These are phyloP conservation scores for Ceratobasidium papillatum DNA, from an alignment of 1,284 basidiomycete genomes.

Conservation along the genomic window DNA sequence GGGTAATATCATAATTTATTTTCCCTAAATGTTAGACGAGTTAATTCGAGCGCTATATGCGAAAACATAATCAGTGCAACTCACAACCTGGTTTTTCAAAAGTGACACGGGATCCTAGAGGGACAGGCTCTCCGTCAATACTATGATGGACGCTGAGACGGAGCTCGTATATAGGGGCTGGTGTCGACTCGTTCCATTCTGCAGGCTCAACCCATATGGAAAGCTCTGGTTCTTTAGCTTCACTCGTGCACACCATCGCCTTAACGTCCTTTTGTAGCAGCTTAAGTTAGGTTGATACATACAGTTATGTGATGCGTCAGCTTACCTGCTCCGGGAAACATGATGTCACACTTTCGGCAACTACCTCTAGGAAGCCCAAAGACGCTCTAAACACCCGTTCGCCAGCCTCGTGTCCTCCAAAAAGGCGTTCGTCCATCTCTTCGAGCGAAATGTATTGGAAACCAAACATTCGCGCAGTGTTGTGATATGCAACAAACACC, in stretches of 20 bases:
- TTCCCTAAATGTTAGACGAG: too few species aligned
- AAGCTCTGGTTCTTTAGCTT: slow-evolving; percentile 30
- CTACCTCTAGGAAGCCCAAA: slow-evolving; percentile 72
- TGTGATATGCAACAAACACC: slow-evolving; percentile 94
- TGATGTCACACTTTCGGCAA: slow-evolving; percentile 21
- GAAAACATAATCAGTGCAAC: neutral
- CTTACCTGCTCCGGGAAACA: slow-evolving; percentile 31
- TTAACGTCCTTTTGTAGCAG: slow-evolving; percentile 15
- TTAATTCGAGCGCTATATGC: too few species aligned
- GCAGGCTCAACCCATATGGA: slow-evolving; percentile 38
- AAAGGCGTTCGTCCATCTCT: slow-evolving; percentile 88
- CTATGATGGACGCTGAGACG: slow-evolving; percentile 23
- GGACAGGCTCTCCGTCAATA: slow-evolving; percentile 20
- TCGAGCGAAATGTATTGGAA: slow-evolving; percentile 92
- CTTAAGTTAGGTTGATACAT: neutral
- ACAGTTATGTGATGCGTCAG: neutral
- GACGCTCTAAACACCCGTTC: slow-evolving; percentile 82
- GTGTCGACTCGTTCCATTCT: slow-evolving; percentile 10
- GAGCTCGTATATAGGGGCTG: slow-evolving; percentile 25
- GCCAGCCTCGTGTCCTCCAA: slow-evolving; percentile 70
- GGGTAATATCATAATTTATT: too few species aligned
- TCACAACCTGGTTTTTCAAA: slow-evolving; percentile 17
- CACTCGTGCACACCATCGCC: slow-evolving; percentile 24
- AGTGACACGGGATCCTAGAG: slow-evolving; percentile 6
- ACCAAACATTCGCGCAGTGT: slow-evolving; percentile 87